Base-by-base conservation (phyloP, 108 stramenopile genomes). In the Cyclotella choctawhatcheeana region DNA sequence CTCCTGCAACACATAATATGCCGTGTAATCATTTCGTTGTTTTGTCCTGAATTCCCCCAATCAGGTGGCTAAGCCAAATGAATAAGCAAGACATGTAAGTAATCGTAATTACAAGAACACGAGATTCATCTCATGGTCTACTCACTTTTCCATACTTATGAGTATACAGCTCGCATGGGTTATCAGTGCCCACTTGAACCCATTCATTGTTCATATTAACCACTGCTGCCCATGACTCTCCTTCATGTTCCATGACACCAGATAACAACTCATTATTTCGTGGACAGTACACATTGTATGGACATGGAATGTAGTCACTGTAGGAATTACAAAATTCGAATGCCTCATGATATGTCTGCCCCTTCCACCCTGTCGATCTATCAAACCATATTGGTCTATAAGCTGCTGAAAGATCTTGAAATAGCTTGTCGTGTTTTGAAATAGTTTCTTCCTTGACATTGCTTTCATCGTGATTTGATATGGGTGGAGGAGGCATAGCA, bases 1-100 rank as follows among this genome's bases (percentile, higher is more conserved):
- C 31, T 52, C 43, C 59, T 31, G 63, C 79, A 79, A 58, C 79
- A 79, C 71, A 79, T 67, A 64, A 79, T 71, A 43, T 79, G 71
- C 30, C 71, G 6, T 40, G 37, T 40, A 40, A 40, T 6, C 37
- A 8, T 40, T 40, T 40, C 37, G 37, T 40, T 40, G 37, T 40
- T 40, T 40, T 40, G 37, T 40, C 37, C 37, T 8, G 6, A 6
- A 8, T 40, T 12, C 12, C 37, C 37, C 37, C 37, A 40, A 12
- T 40, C 37, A 40, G 37, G 37, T 8, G n/a, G n/a, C n/a, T n/a
- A n/a, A n/a, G n/a, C n/a, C n/a, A n/a, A n/a, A n/a, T n/a, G n/a
- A n/a, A n/a, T n/a, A n/a, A n/a, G n/a, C n/a, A n/a, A n/a, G n/a
- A n/a, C n/a, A n/a, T n/a, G n/a, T n/a, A n/a, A n/a, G n/a, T n/a